phyloP scores from a whole-genome alignment of 1,284 basidiomycete species.

The Cryptococcus sp. region DNA sequence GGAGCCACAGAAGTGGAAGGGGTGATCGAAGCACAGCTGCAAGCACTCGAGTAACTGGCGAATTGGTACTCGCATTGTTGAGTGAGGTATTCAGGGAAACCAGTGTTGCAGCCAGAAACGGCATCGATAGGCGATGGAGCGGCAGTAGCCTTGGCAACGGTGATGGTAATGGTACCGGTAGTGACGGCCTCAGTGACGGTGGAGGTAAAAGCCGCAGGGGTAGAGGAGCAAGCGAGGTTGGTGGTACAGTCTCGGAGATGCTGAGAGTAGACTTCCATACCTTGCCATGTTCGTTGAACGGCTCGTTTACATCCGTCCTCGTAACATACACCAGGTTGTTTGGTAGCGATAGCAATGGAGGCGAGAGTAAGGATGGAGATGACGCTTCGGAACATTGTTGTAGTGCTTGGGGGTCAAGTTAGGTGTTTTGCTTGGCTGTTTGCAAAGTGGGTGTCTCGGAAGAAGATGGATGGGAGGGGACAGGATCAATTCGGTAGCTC shows the following conservation, averaged over 20 bases:
- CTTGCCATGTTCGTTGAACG: slow-evolving; percentile 7
- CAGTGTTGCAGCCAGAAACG: slow-evolving; percentile 1
- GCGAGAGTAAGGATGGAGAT: slow-evolving; percentile 5
- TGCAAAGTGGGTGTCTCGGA: not conserved
- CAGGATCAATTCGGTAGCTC: not conserved
- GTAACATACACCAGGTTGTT: slow-evolving; percentile 2
- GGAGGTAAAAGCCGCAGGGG: slow-evolving; percentile 4
- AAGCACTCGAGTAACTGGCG: slow-evolving; percentile 3
- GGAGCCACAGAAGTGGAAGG: slow-evolving; percentile 2
- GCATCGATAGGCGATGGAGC: slow-evolving; percentile 4
- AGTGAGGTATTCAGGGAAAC: slow-evolving; percentile 2
- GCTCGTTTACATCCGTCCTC: slow-evolving; percentile 9
- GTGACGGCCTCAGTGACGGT: slow-evolving; percentile 4
- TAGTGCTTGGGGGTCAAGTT: not conserved
- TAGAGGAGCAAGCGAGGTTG: slow-evolving; percentile 4
- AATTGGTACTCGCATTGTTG: slow-evolving; percentile 3
- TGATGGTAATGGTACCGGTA: slow-evolving; percentile 6
- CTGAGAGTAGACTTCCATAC: slow-evolving; percentile 5
- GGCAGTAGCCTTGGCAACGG: not conserved
- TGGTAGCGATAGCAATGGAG: slow-evolving; percentile 6
- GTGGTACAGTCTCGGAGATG: slow-evolving; percentile 6
- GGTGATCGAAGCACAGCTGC: slow-evolving; percentile 4
- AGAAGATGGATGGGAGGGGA: too few relatives aligned
- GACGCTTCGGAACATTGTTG: slow-evolving; percentile 8
- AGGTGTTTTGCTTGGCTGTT: not conserved